Evolutionary conservation across 1,284 basidiomycete species (phyloP).

Genomic region (Taiwanofungus camphoratus): DNA sequence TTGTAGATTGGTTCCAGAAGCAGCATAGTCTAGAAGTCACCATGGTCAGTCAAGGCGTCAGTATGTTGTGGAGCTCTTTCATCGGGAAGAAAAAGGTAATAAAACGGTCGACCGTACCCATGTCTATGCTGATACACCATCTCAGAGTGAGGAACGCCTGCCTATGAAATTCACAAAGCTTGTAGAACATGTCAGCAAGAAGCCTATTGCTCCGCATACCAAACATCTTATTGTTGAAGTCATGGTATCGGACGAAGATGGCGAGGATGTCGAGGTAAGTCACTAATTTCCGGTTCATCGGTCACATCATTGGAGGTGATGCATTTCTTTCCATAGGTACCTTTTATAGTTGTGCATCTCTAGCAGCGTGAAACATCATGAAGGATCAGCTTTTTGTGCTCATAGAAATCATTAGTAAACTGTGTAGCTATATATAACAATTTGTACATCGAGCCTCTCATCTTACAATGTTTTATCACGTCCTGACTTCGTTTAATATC

Average conservation of each 20-base stretch:
- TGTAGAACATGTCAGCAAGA: constrained; percentile 93
- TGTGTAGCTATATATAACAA: constrained; percentile 8
- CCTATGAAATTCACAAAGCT: constrained; percentile 88
- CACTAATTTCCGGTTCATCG: neutral
- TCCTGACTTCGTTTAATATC: no score
- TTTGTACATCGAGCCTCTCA: neutral
- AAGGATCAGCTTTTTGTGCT: neutral
- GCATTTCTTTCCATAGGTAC: constrained; percentile 40
- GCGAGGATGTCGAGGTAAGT: constrained; percentile 79
- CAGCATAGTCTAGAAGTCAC: constrained; percentile 86
- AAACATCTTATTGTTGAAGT: constrained; percentile 90
- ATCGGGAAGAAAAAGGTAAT: constrained; percentile 85
- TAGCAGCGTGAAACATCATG: constrained; percentile 1
- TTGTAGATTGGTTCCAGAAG: constrained; percentile 81
- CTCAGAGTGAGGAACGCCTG: constrained; percentile 79
- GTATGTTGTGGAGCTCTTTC: constrained; percentile 97
- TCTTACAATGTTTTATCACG: no score
- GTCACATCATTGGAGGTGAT: neutral
- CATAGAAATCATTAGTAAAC: constrained; percentile 6
- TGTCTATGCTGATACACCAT: constrained; percentile 6
- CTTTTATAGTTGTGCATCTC: constrained; percentile 54
- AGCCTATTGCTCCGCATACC: constrained; percentile 74
- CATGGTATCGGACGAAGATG: constrained; percentile 88
- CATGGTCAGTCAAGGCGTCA: constrained; percentile 97
- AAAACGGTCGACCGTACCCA: constrained; percentile 4